These are phyloP conservation scores for Cytospora piceae DNA, from an alignment of 2,329 filamentous ascomycete genomes.

Conservation along the genomic window DNA sequence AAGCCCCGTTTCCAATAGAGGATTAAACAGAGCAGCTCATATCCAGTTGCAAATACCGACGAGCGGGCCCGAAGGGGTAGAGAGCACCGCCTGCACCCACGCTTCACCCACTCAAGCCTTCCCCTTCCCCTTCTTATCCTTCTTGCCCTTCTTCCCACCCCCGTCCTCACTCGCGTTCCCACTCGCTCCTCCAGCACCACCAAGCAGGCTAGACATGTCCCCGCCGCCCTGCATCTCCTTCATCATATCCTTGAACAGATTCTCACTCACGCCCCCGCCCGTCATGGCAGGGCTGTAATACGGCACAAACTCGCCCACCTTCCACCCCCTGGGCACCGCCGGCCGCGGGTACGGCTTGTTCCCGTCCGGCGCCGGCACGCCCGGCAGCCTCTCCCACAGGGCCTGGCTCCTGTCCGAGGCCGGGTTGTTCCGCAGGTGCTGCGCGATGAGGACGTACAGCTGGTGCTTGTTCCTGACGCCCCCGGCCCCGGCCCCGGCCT, in stretches of 20 bases:
- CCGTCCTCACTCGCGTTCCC: conserved; percentile 37
- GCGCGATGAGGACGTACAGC: conserved; percentile 78
- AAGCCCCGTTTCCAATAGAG: not conserved
- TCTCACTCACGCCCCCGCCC: conserved; percentile 91
- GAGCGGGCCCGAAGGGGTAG: too few relatives aligned
- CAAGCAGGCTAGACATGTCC: conserved; percentile 39
- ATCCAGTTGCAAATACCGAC: too few relatives aligned
- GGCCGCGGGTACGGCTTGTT: conserved; percentile 72
- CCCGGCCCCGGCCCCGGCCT: conserved; percentile 39
- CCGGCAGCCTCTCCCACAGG: conserved; percentile 72
- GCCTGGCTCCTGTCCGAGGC: conserved; percentile 71
- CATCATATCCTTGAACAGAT: conserved; percentile 97
- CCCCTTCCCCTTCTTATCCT: conserved; percentile 55
- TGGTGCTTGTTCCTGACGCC: conserved; percentile 80
- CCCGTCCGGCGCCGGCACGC: conserved; percentile 65
- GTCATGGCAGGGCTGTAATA: conserved; percentile 88
- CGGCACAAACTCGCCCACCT: conserved; percentile 81
- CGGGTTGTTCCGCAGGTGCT: conserved; percentile 77
- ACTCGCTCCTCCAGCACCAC: conserved; percentile 36
- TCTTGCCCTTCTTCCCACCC: conserved; percentile 45
- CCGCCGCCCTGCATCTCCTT: conserved; percentile 72
- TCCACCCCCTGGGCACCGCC: conserved; percentile 85
- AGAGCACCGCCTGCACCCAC: too few relatives aligned
- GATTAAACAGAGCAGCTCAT: too few relatives aligned
- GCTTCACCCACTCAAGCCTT: conserved; percentile 45